A percentile compares a stretch with the other conserved stretches of the same genome.
Evolutionary conservation across 805 yeast species (phyloP).

Genomic region (Metschnikowia aberdeeniae): DNA sequence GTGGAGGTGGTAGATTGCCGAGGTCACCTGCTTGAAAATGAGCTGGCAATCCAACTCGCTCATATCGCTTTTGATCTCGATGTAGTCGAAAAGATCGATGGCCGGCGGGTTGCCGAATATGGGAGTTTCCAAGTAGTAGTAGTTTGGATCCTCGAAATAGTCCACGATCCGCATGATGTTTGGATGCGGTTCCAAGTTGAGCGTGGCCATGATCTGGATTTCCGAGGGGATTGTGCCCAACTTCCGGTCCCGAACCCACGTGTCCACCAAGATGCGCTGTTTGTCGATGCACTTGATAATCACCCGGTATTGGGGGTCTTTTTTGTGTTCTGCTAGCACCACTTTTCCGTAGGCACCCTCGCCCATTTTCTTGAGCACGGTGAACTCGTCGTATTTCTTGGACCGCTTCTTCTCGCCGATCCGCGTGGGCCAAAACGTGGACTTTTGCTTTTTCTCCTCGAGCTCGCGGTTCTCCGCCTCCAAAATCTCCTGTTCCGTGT

Average conservation of each 20-base stretch:
- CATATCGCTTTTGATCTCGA: conserved; percentile 82
- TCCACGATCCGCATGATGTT: conserved; percentile 82
- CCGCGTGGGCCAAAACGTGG: conserved; percentile 46
- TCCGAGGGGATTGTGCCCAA: conserved; percentile 96
- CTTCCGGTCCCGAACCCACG: conserved; percentile 92
- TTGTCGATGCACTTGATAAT: conserved; percentile 88
- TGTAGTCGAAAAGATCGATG: conserved; percentile 86
- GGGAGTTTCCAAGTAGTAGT: conserved; percentile 87
- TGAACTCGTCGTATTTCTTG: conserved; percentile 68
- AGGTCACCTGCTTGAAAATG: conserved; percentile 73
- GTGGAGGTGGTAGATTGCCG: conserved; percentile 80
- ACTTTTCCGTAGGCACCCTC: conserved; percentile 98
- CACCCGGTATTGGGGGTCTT: conserved; percentile 59
- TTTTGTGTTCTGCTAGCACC: conserved; percentile 65
- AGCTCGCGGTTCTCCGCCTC: conserved; percentile 44
- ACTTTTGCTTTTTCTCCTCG: conserved; percentile 29
- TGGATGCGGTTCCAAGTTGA: conserved; percentile 76
- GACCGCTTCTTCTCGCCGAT: conserved; percentile 67
- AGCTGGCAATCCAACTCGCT: conserved; percentile 71
- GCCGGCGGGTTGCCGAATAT: conserved; percentile 89
- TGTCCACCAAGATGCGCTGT: conserved; percentile 89
- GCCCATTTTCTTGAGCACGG: conserved; percentile 74
- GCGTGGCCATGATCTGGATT: conserved; percentile 85
- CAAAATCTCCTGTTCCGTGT: conserved; percentile 41
- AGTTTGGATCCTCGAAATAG: conserved; percentile 87